Conservation (phyloP, 2,329 filamentous ascomycete species). For the Fusarium avenaceum region DNA sequence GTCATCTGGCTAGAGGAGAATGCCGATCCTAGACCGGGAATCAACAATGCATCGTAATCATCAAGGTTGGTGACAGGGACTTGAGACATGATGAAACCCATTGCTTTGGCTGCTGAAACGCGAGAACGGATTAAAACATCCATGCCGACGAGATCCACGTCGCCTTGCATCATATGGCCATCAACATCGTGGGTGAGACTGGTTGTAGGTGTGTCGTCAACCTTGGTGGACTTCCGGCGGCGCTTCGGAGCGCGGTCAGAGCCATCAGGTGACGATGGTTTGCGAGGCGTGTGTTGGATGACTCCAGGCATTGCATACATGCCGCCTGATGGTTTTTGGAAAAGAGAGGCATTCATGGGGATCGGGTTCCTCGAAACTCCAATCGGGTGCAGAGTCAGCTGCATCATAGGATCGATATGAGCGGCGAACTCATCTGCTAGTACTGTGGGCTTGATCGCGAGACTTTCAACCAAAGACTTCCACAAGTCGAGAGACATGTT, state of each 20-base stretch:
- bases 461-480: conserved; percentile 78
- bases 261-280: conserved; percentile 66
- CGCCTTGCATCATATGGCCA: conserved; percentile 97
- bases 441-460: conserved; percentile 73
- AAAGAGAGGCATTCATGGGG: conserved; percentile 89
- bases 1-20: conserved; percentile 90
- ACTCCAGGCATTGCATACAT: conserved; percentile 74
- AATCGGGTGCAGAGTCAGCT: conserved; percentile 89
- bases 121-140: conserved; percentile 91
- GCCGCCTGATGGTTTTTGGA: conserved; percentile 93
- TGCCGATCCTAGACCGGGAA: conserved; percentile 77
- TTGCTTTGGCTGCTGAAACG: conserved; percentile 86
- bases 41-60: conserved; percentile 73
- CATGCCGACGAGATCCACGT: conserved; percentile 92
- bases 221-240: conserved; percentile 86
- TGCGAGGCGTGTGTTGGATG: conserved; percentile 58
- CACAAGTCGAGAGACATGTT: conserved; percentile 89
- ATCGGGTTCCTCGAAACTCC: conserved; percentile 92
- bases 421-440: conserved; percentile 79
- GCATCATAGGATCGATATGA: conserved; percentile 85
- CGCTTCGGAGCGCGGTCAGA: conserved; percentile 78
- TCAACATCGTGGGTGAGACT: conserved; percentile 94
- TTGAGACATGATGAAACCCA: conserved; percentile 84
- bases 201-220: conserved; percentile 73
- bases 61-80: conserved; percentile 75